phyloP scores from a whole-genome alignment of 2,329 filamentous ascomycete genomes.

The Aurifilum marmelostoma region DNA sequence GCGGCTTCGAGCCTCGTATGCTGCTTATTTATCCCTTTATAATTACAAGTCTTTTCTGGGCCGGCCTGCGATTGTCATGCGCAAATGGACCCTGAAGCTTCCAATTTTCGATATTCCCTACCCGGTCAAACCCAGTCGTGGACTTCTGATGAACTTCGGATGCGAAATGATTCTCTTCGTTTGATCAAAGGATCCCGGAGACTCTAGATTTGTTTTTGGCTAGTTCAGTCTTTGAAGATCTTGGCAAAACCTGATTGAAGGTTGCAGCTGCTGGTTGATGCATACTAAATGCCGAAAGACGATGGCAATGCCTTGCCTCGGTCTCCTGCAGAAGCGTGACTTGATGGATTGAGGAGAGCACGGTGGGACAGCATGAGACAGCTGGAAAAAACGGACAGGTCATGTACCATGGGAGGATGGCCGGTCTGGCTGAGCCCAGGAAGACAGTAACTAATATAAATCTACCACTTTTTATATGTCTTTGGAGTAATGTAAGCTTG shows the following conservation, averaged over 20 bases:
- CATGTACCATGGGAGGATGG: constrained; percentile 3
- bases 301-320: constrained; percentile 10
- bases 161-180: constrained; percentile 5
- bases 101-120: neutral
- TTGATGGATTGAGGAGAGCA: constrained; percentile 1
- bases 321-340: constrained; percentile 22
- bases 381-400: constrained; percentile 18
- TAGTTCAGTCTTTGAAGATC: constrained; percentile 9
- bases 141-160: constrained; percentile 1
- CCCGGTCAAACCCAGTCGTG: neutral
- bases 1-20: neutral
- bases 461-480: constrained; percentile 12
- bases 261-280: constrained; percentile 1
- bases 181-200: constrained; percentile 8
- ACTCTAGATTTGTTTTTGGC: constrained; percentile 20
- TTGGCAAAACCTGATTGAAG: neutral
- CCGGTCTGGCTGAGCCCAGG: constrained; percentile 7
- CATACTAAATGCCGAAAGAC: neutral
- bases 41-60: constrained; percentile 2
- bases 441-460: constrained; percentile 27
- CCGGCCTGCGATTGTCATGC: neutral
- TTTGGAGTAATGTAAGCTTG: neutral
- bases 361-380: neutral
- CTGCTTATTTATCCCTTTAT: neutral
- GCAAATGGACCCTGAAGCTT: neutral